Evolutionary conservation across 2,329 filamentous ascomycete genomes (phyloP).

Genomic region (Dactylellina parvicollis): DNA sequence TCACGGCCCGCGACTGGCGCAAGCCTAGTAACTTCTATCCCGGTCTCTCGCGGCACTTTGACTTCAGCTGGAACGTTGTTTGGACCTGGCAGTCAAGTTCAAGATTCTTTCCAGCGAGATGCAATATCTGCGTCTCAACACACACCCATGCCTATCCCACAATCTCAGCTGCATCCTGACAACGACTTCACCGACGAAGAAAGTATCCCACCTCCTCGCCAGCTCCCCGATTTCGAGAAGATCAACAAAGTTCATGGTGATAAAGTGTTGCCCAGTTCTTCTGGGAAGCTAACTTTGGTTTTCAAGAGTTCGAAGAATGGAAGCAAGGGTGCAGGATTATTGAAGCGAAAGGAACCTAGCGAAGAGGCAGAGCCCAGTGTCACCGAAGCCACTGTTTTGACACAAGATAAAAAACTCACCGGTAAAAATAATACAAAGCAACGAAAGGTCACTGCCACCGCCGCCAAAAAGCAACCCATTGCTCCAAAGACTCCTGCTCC

Average conservation of each 20-base stretch:
- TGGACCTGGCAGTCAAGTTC: conserved; percentile 18
- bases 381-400: not conserved
- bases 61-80: conserved; percentile 42
- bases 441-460: not conserved
- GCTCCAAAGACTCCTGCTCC: conserved; percentile 4
- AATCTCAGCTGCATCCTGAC: not conserved
- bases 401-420: not conserved
- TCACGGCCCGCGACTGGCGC: not conserved
- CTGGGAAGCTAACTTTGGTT: conserved; percentile 22
- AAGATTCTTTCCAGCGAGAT: conserved; percentile 8
- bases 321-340: not conserved
- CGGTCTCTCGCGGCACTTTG: conserved; percentile 35
- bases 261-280: conserved; percentile 36
- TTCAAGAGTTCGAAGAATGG: conserved; percentile 33
- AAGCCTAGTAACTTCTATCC: conserved; percentile 1
- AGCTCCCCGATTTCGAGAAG: conserved; percentile 44
- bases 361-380: conserved; percentile 1
- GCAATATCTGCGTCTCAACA: conserved; percentile 10
- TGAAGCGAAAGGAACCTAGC: conserved; percentile 24
- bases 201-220: conserved; percentile 37
- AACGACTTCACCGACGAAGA: conserved; percentile 17
- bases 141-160: not conserved
- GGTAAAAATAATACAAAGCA: conserved; percentile 8
- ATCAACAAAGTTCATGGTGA: conserved; percentile 45
- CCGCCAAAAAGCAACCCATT: conserved; percentile 11